Conservation (phyloP, 2,329 filamentous ascomycete species). For the Orbilia javanica region DNA sequence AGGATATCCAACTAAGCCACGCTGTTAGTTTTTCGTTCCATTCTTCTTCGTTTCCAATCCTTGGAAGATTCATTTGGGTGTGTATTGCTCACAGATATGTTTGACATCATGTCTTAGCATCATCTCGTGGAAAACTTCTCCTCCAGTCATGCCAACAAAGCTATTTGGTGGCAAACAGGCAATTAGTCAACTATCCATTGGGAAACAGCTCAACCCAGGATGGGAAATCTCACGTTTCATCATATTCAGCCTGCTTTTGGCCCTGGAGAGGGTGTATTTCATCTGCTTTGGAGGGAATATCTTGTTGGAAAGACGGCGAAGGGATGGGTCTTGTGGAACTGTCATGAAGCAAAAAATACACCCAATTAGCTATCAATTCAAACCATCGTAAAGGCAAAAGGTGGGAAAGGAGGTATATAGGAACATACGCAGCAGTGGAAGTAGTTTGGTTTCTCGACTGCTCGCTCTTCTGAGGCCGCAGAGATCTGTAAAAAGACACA, state of each 20-base stretch:
- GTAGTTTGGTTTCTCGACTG: constrained; percentile 63
- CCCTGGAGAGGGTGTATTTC: constrained; percentile 77
- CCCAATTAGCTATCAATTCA: constrained; percentile 6
- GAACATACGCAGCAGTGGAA: constrained; percentile 70
- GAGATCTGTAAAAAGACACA: constrained; percentile 67
- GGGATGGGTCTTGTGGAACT: constrained; percentile 64
- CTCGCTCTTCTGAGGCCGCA: constrained; percentile 59
- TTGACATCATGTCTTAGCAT: constrained; percentile 93
- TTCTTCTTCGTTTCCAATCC: too few relatives aligned
- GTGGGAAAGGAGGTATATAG: constrained; percentile 62
- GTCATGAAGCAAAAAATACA: constrained; percentile 58
- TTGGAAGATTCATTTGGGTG: not conserved
- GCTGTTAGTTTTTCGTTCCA: constrained; percentile 19
- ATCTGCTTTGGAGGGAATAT: constrained; percentile 70
- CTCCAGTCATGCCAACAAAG: constrained; percentile 94
- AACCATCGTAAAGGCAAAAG: not conserved
- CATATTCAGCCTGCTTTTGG: constrained; percentile 74
- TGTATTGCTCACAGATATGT: constrained; percentile 84
- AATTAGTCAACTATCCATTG: constrained; percentile 36
- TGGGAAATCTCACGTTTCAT: constrained; percentile 78
- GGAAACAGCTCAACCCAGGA: constrained; percentile 11
- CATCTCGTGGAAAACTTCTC: constrained; percentile 99
- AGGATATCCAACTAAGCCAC: constrained; percentile 79
- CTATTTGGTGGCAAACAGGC: constrained; percentile 62
- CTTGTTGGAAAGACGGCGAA: constrained; percentile 67